Percentiles rank a stretch among this genome's conserved stretches.
Conservation (phyloP, 1,284 basidiomycete genomes). For the Cronartium ribicola region DNA sequence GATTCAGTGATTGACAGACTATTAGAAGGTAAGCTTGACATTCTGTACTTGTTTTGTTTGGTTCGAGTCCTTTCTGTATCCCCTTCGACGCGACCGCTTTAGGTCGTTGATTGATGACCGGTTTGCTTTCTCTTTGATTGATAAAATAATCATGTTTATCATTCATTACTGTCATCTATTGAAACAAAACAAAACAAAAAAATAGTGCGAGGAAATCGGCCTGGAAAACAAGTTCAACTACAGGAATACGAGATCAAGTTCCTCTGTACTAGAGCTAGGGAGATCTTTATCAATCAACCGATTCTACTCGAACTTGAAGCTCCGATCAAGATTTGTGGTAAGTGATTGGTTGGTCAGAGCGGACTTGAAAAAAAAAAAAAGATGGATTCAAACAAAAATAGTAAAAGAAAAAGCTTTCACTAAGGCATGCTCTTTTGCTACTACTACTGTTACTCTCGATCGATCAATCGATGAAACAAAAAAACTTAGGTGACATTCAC, state of each 20-base stretch:
- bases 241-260: conserved; percentile 96
- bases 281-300: conserved; percentile 94
- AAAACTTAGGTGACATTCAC: conserved; percentile 73
- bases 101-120: neutral
- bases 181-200: conserved; percentile 12
- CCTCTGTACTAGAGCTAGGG: conserved; percentile 86
- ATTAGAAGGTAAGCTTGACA: conserved; percentile 71
- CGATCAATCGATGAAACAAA: conserved; percentile 7
- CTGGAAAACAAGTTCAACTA: conserved; percentile 86
- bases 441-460: conserved; percentile 1
- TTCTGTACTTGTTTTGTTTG: neutral
- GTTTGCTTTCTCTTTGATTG: neutral
- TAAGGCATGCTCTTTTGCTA: too few relatives aligned
- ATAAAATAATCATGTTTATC: neutral
- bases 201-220: conserved; percentile 83
- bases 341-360: conserved; percentile 51
- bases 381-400: too few relatives aligned
- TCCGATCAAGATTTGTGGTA: conserved; percentile 94
- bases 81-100: neutral
- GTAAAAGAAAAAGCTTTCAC: too few relatives aligned
- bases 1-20: conserved; percentile 97
- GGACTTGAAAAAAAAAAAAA: too few relatives aligned
- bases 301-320: conserved; percentile 89
- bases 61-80: conserved; percentile 1
- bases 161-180: neutral